These are phyloP conservation scores for Pichia sp. DNA, from an alignment of 1,139 yeast species.

Conservation along the genomic window DNA sequence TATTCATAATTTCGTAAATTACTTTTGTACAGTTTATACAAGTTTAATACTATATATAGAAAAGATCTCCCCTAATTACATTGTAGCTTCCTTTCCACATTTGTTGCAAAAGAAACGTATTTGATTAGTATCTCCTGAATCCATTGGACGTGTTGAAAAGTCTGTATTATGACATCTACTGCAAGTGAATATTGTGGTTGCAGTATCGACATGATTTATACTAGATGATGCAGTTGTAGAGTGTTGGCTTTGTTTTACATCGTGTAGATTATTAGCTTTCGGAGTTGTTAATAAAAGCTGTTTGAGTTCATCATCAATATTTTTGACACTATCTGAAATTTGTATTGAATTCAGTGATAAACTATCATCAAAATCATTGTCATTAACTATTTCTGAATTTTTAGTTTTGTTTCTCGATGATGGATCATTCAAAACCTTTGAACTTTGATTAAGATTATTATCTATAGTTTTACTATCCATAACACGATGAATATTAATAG, in stretches of 20 bases:
- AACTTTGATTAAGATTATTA: no score
- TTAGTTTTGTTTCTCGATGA: no score
- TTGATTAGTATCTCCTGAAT: conserved; percentile 11
- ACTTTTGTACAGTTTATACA: neutral
- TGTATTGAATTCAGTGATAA: conserved; percentile 1
- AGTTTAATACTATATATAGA: neutral
- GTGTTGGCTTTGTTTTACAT: conserved; percentile 6
- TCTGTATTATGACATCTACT: conserved; percentile 1
- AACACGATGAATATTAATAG: neutral
- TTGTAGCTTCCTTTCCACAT: conserved; percentile 19
- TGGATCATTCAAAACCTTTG: no score
- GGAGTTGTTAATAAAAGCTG: conserved; percentile 1
- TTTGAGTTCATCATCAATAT: conserved; percentile 11
- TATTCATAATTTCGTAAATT: no score
- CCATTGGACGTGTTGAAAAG: conserved; percentile 18
- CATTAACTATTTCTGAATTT: no score
- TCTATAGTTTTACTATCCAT: no score
- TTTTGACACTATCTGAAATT: conserved; percentile 5
- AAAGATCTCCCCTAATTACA: neutral
- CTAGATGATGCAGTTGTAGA: neutral
- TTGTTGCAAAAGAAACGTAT: conserved; percentile 24
- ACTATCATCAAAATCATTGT: no score
- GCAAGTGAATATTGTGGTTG: conserved; percentile 5
- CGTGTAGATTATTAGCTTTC: conserved; percentile 1
- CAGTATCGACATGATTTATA: neutral